These are phyloP conservation scores for Geranium incanum DNA, from an alignment of 441 rosid species.

Conservation along the genomic window DNA sequence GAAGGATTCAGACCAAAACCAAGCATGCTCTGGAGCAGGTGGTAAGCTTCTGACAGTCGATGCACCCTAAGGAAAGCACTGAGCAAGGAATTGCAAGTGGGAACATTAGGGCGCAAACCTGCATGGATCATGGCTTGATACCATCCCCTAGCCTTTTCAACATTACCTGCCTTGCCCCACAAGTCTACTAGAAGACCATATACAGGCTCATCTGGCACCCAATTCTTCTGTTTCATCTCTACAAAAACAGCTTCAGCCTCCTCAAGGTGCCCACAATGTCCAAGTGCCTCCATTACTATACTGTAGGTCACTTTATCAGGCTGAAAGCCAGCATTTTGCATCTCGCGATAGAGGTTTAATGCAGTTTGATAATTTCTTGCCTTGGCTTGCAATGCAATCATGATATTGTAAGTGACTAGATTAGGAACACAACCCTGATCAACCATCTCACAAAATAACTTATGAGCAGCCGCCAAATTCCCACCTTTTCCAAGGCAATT, in stretches of 20 bases:
- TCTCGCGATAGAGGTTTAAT: conserved; percentile 61
- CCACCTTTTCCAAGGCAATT: conserved; percentile 96
- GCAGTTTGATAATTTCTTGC: conserved; percentile 73
- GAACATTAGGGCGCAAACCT: conserved; percentile 75
- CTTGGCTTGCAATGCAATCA: conserved; percentile 88
- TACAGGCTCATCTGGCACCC: conserved; percentile 89
- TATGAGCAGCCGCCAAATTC: conserved; percentile 63
- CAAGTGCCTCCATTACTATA: conserved; percentile 90
- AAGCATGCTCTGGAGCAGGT: conserved; percentile 63
- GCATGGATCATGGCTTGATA: conserved; percentile 67
- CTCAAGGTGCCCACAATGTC: conserved; percentile 75
- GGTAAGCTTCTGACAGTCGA: conserved; percentile 56
- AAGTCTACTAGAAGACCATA: conserved; percentile 80
- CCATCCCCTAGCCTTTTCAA: conserved; percentile 79
- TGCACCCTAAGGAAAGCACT: conserved; percentile 75
- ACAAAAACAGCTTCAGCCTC: conserved; percentile 72
- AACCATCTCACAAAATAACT: conserved; percentile 74
- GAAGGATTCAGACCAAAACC: conserved; percentile 60
- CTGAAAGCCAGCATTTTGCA: conserved; percentile 70
- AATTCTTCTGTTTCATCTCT: conserved; percentile 67
- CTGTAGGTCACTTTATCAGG: conserved; percentile 89
- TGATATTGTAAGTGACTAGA: conserved; percentile 72
- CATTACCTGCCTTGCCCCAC: conserved; percentile 87
- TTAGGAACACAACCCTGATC: conserved; percentile 77
- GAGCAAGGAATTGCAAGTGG: conserved; percentile 84